Conservation (phyloP, 768 basidiomycete species). For the Calocybe cyanea region DNA sequence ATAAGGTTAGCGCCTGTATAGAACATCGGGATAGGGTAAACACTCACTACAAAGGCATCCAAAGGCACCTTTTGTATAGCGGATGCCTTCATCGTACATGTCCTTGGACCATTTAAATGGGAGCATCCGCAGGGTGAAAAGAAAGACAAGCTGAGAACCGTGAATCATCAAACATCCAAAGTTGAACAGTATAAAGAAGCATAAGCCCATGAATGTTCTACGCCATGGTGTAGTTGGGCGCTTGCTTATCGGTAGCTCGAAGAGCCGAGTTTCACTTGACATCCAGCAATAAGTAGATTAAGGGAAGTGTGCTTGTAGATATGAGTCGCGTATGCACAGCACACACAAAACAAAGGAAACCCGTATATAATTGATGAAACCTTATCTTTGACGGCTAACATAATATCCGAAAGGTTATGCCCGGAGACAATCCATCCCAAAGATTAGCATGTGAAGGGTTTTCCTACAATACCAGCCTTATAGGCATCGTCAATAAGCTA, state of each 20-base stretch:
- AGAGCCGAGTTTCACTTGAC: constrained; percentile 22
- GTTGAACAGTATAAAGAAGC: constrained; percentile 58
- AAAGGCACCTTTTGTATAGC: constrained; percentile 82
- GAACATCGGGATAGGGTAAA: background rate
- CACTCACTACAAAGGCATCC: constrained; percentile 67
- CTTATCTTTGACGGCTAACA: too few relatives aligned
- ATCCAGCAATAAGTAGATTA: constrained; percentile 9
- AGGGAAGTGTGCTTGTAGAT: too few relatives aligned
- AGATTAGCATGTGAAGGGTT: constrained; percentile 42
- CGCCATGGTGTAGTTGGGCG: constrained; percentile 54
- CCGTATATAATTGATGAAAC: too few relatives aligned
- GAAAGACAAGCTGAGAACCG: constrained; percentile 64
- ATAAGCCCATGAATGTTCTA: constrained; percentile 42
- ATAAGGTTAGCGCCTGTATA: background rate
- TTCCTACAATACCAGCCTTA: constrained; percentile 34
- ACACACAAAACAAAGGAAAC: too few relatives aligned
- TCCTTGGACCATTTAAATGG: constrained; percentile 53
- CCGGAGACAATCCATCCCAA: too few relatives aligned
- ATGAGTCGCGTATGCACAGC: background rate
- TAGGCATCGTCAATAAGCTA: constrained; percentile 48
- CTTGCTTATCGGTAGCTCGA: constrained; percentile 48
- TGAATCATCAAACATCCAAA: constrained; percentile 68
- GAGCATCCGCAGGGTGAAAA: constrained; percentile 63
- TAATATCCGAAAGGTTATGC: too few relatives aligned
- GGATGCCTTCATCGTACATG: constrained; percentile 66